A percentile compares a stretch with the other conserved stretches of the same genome.
These are phyloP conservation scores for Allantophomopsis lycopodina DNA, from an alignment of 2,329 filamentous ascomycete species.

Conservation along the genomic window DNA sequence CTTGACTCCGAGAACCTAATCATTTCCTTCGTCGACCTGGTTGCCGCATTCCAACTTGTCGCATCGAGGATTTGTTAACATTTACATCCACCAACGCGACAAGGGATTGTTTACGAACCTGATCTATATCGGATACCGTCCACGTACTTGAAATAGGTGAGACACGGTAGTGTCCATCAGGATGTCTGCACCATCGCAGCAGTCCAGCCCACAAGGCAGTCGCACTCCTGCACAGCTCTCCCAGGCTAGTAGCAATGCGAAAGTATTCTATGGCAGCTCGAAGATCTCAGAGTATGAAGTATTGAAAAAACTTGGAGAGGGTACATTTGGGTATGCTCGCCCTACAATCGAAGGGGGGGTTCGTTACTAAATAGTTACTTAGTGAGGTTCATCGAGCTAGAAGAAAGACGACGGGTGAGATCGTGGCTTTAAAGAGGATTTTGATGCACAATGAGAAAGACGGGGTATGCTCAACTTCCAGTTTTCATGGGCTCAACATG, in stretches of 20 bases:
- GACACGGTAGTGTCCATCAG: neutral
- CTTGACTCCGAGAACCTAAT: too few species aligned
- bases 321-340: slow-evolving; percentile 69
- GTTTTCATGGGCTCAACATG: neutral
- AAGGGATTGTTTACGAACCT: too few species aligned
- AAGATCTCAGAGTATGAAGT: slow-evolving; percentile 70
- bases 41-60: too few species aligned
- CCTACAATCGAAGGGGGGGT: neutral
- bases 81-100: too few species aligned
- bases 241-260: too few species aligned
- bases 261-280: slow-evolving; percentile 72
- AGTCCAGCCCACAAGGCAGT: slow-evolving; percentile 9
- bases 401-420: slow-evolving; percentile 56
- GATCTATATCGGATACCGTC: too few species aligned
- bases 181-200: slow-evolving; percentile 3
- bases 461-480: slow-evolving; percentile 42
- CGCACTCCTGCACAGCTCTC: slow-evolving; percentile 9
- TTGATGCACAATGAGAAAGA: slow-evolving; percentile 99
- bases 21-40: too few species aligned
- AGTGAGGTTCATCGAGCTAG: slow-evolving; percentile 86
- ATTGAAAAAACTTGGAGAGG: slow-evolving; percentile 76
- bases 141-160: neutral
- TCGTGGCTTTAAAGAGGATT: slow-evolving; percentile 94
- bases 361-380: slow-evolving; percentile 6
- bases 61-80: too few species aligned